phyloP scores from a whole-genome alignment of 257 asterid species.

The Parsonsia alboflavescens region DNA sequence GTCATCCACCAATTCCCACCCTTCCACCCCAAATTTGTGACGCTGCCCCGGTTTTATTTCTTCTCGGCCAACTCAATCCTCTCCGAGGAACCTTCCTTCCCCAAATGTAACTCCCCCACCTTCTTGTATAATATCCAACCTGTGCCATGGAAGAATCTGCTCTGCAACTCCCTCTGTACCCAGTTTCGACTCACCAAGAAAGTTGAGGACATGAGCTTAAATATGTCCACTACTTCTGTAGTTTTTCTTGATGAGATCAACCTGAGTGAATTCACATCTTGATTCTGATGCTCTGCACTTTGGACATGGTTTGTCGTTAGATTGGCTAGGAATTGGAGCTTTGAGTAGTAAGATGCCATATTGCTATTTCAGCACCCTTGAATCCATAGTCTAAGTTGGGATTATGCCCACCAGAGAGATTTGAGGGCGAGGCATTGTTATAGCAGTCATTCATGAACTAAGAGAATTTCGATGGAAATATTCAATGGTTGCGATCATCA shows the following conservation, averaged over 20 bases:
- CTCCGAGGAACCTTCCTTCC: too few relatives aligned
- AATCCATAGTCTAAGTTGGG: slow-evolving; percentile 30
- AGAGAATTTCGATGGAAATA: too few relatives aligned
- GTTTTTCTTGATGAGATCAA: slow-evolving; percentile 29
- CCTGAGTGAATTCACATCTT: slow-evolving; percentile 30
- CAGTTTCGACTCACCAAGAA: too few relatives aligned
- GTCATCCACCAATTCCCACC: too few relatives aligned
- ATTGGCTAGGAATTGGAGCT: slow-evolving; percentile 30
- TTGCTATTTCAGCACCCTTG: slow-evolving; percentile 31
- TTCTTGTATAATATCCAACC: too few relatives aligned
- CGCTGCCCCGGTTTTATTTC: too few relatives aligned
- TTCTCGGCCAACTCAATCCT: too few relatives aligned
- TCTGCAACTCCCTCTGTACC: too few relatives aligned
- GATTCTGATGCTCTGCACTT: slow-evolving; percentile 33
- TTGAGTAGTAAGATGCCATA: slow-evolving; percentile 32
- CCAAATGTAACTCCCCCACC: too few relatives aligned
- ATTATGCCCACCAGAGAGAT: slow-evolving; percentile 26
- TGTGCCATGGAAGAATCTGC: too few relatives aligned
- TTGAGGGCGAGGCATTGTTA: slow-evolving; percentile 30
- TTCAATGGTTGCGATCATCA: too few relatives aligned
- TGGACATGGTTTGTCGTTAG: slow-evolving; percentile 32
- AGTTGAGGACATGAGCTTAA: slow-evolving; percentile 28
- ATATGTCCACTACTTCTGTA: slow-evolving; percentile 20
- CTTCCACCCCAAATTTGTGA: too few relatives aligned
- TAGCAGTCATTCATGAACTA: slow-evolving; percentile 29